Conservation (phyloP, 164 flowering plant species). For the Litsea cubeba region DNA sequence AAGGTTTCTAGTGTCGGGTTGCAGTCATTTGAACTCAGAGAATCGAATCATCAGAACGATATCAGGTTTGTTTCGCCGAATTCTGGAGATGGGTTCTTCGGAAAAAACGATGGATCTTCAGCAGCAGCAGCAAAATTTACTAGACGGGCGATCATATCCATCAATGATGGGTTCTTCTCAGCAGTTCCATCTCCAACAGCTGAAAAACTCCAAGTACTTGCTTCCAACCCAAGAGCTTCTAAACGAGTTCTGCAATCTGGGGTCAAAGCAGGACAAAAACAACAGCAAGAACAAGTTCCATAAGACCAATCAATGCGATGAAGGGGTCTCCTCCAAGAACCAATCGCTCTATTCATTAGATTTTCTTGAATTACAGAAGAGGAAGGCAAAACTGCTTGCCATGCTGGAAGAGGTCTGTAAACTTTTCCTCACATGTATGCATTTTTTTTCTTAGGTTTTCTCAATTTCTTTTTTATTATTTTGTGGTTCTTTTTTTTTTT, state of each 20-base stretch:
- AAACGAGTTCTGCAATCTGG: constrained; percentile 79
- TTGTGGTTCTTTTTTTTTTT: neutral
- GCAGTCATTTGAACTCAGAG: constrained; percentile 61
- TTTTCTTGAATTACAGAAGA: constrained; percentile 69
- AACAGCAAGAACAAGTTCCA: constrained; percentile 22
- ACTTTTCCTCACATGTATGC: neutral
- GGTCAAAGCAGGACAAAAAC: constrained; percentile 23
- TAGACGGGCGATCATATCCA: neutral
- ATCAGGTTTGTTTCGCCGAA: constrained; percentile 15
- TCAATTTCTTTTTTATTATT: neutral
- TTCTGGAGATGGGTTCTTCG: constrained; percentile 29
- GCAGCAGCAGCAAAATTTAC: constrained; percentile 16
- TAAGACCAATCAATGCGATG: constrained; percentile 31
- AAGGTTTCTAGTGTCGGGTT: constrained; percentile 49
- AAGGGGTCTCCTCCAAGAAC: constrained; percentile 19
- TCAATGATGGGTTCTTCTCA: neutral
- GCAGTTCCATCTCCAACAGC: constrained; percentile 20
- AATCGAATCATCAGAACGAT: constrained; percentile 18
- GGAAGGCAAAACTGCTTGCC: constrained; percentile 71
- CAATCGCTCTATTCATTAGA: constrained; percentile 49
- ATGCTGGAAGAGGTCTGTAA: constrained; percentile 82
- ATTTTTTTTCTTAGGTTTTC: neutral
- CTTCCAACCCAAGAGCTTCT: constrained; percentile 75
- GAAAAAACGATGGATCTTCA: constrained; percentile 24
- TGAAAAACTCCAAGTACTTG: constrained; percentile 69